Percentiles rank a stretch among this genome's conserved stretches.
These are phyloP conservation scores for Gossypium aridum DNA, from an alignment of 441 rosid genomes.

Conservation along the genomic window DNA sequence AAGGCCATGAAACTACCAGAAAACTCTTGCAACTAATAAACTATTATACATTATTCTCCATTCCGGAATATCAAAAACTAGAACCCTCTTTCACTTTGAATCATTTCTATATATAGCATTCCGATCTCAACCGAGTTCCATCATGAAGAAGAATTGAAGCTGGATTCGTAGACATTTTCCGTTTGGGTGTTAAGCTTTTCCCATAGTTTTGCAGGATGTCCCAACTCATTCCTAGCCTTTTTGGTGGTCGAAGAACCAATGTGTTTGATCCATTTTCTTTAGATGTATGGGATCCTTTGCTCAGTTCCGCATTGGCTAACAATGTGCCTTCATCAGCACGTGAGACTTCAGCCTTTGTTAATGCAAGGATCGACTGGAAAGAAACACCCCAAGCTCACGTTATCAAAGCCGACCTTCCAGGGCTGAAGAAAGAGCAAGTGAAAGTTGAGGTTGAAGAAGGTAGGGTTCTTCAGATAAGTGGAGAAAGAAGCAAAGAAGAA, in stretches of 20 bases:
- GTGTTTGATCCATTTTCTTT: conserved; percentile 19
- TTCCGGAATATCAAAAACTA: background rate
- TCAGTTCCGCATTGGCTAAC: conserved; percentile 8
- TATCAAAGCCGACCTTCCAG: conserved; percentile 24
- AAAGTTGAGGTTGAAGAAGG: conserved; percentile 33
- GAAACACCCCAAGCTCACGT: conserved; percentile 21
- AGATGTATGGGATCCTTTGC: conserved; percentile 24
- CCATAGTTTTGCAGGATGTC: conserved; percentile 19
- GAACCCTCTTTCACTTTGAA: background rate
- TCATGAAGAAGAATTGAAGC: background rate
- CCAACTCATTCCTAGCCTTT: conserved; percentile 29
- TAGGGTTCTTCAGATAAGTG: conserved; percentile 30
- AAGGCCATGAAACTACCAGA: background rate
- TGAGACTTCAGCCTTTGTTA: conserved; percentile 12
- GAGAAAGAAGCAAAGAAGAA: conserved; percentile 28
- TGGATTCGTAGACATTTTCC: background rate
- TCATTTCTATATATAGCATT: background rate
- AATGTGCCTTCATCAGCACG: background rate
- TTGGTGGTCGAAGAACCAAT: conserved; percentile 22
- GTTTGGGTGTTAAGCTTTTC: background rate
- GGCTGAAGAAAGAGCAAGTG: conserved; percentile 32
- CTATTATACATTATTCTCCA: background rate
- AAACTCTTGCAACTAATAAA: background rate
- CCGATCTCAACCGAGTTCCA: background rate
- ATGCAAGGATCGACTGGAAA: conserved; percentile 20